A percentile compares a stretch with the other conserved stretches of the same genome.
Conservation (phyloP, 768 basidiomycete species). For the Megacollybia marginata region DNA sequence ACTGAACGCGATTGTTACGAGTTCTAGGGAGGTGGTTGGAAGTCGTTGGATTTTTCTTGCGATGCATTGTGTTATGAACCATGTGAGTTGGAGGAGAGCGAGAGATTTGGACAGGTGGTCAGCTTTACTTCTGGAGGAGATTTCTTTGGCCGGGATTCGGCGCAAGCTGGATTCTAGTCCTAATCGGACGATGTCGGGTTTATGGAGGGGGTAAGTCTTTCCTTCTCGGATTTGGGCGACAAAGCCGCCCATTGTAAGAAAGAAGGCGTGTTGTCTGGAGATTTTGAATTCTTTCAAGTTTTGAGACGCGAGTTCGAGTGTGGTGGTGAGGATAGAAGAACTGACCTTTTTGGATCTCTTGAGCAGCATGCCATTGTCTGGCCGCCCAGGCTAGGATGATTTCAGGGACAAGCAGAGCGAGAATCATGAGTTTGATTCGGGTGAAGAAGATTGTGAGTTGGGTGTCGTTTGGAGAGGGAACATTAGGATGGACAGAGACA, state of each 20-base stretch:
- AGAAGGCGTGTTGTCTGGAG: too few relatives aligned
- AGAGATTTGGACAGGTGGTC: conserved; percentile 4
- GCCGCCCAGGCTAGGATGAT: conserved; percentile 5
- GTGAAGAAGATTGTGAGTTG: neutral
- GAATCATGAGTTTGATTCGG: neutral
- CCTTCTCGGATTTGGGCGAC: too few relatives aligned
- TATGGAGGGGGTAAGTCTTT: too few relatives aligned
- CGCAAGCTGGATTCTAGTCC: too few relatives aligned
- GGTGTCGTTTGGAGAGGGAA: conserved; percentile 1
- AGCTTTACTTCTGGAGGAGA: conserved; percentile 2
- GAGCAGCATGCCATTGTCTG: conserved; percentile 4
- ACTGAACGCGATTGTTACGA: conserved; percentile 7
- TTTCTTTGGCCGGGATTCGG: too few relatives aligned
- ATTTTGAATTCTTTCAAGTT: too few relatives aligned
- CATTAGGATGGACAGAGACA: conserved; percentile 6
- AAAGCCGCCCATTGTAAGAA: too few relatives aligned
- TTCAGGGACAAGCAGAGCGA: conserved; percentile 5
- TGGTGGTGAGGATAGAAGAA: neutral
- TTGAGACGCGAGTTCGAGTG: too few relatives aligned
- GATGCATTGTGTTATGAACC: conserved; percentile 9
- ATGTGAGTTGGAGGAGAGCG: conserved; percentile 5
- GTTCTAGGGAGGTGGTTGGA: conserved; percentile 10
- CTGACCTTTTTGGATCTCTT: neutral
- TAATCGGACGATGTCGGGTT: too few relatives aligned
- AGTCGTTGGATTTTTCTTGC: conserved; percentile 1